Base-by-base conservation (phyloP, 148 eudicot genomes). In the Diospyros lotus region DNA sequence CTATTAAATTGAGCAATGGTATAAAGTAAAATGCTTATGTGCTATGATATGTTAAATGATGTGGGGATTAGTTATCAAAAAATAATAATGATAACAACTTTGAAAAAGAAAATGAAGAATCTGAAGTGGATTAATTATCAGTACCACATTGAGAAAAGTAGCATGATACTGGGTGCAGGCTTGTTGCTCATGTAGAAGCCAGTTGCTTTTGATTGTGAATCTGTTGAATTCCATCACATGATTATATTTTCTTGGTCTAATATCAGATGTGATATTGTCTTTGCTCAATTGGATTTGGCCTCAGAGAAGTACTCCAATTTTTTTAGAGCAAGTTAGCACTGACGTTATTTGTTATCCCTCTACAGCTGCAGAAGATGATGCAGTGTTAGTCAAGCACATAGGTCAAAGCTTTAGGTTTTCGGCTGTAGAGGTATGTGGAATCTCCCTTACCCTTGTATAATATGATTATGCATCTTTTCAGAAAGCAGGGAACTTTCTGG, bases 291-390 rank as follows among this genome's bases (percentile, higher is more conserved):
- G 56, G 28, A 74, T 62, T 10, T 52, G 40, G 2, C 10, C 58
- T n/a, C 17, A 8, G 14, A 15, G 61, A 41, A 51, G 15, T 74
- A 42, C 38, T 41, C 59, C 8, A 58, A 4, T 73, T 13, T 46
- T 28, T 74, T 17, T 28, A 28, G 59, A 67, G n/a, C 42, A 17
- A 38, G 61, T 1, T 66, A 71, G 59, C 50, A 40, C 58, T 76
- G 59, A 80, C 41, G 15, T 58, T 44, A 58, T 38, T 48, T 4
- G 40, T 78, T 65, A 52, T 41, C 40, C 59, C 41, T 45, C 54
- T 75, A 74, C 87, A 95, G 98, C 86, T 84, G 96, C 82, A 13
- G 96, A 90, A 69, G 98, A 95, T 88, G 98, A 95, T 66, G 86
- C 74, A 52, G 84, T 75, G 42, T 75, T 95, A 66, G 92, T 91